Base-by-base conservation (phyloP, 495 filamentous ascomycete species). In the Lophiostoma macrostomum region DNA sequence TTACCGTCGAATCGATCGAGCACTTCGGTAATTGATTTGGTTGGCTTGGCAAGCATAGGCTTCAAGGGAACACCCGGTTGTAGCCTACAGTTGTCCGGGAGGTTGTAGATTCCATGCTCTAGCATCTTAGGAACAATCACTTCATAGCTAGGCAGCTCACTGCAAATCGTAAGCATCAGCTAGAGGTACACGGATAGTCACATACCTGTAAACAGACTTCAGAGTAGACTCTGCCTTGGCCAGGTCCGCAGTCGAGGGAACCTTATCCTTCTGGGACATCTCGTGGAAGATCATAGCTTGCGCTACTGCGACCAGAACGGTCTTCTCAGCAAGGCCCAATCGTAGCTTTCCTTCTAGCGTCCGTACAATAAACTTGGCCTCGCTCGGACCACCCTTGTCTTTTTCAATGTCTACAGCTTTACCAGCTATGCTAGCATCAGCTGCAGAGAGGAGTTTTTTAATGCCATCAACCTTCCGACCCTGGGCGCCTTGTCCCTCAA, bases 31-130 rank as follows among this genome's bases (percentile, higher is more conserved):
- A 98, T 97, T n/a, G 93, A 89, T 69, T 98, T 98, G 0, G 94
- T 98, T 1, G 93, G 94, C 61, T 96, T 97, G 5, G 93, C 93
- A 73, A 98, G 80, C 93, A 98, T 98, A 60, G 93, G 93, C 70
- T 97, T 98, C 29, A 98, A 79, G 16, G 93, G 93, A 19, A 98
- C 85, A 52, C 93, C 93, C 2, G 94, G 90, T 48, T 90, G 86
- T 22, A 98, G 79, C 67, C 93, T 95, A 83, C 93, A 98, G 34
- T 85, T 79, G 6, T 95, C 81, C 28, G 79, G 78, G 10, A 98
- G 69, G 29, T 87, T 80, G 73, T 82, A 81, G 43, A 98, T 87
- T 22, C 94, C 94, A 61, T 91, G 78, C 47, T 95, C 72, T 16
- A 95, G 73, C 76, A 96, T 87, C 10, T 83, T 83, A 0, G 91